Percentiles rank a stretch among this genome's conserved stretches.
phyloP scores from a whole-genome alignment of 2,329 filamentous ascomycete species.

The Fusarium chuoi region DNA sequence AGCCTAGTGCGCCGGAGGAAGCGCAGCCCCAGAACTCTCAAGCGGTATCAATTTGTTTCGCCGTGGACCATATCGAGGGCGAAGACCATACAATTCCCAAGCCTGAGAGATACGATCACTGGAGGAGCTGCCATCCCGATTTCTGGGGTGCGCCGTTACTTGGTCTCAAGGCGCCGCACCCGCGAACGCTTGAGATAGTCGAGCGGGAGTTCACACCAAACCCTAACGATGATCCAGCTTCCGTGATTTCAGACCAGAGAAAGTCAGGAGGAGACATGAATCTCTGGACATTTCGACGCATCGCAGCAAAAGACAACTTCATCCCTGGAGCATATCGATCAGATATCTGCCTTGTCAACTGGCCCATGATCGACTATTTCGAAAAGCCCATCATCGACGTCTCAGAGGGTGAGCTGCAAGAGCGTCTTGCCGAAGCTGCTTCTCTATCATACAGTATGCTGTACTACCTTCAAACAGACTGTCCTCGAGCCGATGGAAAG shows the following conservation, averaged over 20 bases:
- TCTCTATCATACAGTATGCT: constrained; percentile 45
- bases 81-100: constrained; percentile 41
- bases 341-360: constrained; percentile 45
- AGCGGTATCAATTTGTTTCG: constrained; percentile 45
- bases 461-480: constrained; percentile 44
- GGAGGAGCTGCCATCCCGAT: constrained; percentile 36
- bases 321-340: constrained; percentile 35
- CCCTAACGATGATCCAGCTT: constrained; percentile 40
- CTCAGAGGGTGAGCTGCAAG: constrained; percentile 27
- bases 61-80: constrained; percentile 44
- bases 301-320: constrained; percentile 41
- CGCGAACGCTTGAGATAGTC: constrained; percentile 42
- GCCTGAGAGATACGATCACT: constrained; percentile 38
- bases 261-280: constrained; percentile 44
- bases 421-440: constrained; percentile 26
- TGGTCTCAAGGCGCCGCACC: constrained; percentile 40
- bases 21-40: constrained; percentile 44
- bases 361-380: constrained; percentile 47
- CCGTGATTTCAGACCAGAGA: constrained; percentile 40
- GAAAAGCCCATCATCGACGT: constrained; percentile 45
- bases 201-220: constrained; percentile 44
- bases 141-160: constrained; percentile 45
- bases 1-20: constrained; percentile 41
- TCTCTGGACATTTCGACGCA: constrained; percentile 44
- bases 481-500: constrained; percentile 39